Evolutionary conservation across 371 early-diverging fungal genomes (phyloP).

Genomic region (Mucor mucedo): DNA sequence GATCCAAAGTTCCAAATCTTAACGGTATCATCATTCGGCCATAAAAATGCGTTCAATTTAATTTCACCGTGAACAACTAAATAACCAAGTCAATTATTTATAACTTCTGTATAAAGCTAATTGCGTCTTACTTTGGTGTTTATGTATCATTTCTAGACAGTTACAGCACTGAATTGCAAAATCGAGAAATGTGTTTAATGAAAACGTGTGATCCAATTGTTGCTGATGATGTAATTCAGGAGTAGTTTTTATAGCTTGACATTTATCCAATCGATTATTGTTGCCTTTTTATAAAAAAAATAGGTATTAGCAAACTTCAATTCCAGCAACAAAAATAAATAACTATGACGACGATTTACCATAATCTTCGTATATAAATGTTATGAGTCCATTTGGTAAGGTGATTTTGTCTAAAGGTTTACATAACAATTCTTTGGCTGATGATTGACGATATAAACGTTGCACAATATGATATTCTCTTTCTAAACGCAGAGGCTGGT

Average conservation of each 20-base stretch:
- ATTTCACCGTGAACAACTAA: conserved; percentile 56
- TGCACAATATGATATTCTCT: conserved; percentile 54
- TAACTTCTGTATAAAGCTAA: no score
- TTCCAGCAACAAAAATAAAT: neutral
- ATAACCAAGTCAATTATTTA: neutral
- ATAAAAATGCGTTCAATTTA: conserved; percentile 46
- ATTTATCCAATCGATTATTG: conserved; percentile 34
- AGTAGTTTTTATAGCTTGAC: conserved; percentile 27
- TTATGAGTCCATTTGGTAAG: conserved; percentile 33
- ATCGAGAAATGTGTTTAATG: conserved; percentile 37
- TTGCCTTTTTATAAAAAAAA: neutral
- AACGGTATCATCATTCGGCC: conserved; percentile 34
- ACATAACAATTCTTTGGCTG: conserved; percentile 35
- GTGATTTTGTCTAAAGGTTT: conserved; percentile 46
- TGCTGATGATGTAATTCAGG: conserved; percentile 14
- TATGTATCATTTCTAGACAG: conserved; percentile 51
- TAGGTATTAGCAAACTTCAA: neutral
- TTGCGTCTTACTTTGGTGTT: conserved; percentile 42
- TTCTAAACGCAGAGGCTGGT: conserved; percentile 48
- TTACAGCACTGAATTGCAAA: conserved; percentile 56
- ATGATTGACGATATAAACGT: conserved; percentile 39
- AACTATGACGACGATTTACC: conserved; percentile 18
- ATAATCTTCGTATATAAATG: conserved; percentile 45
- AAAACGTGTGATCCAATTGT: conserved; percentile 4
- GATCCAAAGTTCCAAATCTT: conserved; percentile 56